Conservation (phyloP, 2,329 filamentous ascomycete genomes). For the Myriosclerotinia curreyana region DNA sequence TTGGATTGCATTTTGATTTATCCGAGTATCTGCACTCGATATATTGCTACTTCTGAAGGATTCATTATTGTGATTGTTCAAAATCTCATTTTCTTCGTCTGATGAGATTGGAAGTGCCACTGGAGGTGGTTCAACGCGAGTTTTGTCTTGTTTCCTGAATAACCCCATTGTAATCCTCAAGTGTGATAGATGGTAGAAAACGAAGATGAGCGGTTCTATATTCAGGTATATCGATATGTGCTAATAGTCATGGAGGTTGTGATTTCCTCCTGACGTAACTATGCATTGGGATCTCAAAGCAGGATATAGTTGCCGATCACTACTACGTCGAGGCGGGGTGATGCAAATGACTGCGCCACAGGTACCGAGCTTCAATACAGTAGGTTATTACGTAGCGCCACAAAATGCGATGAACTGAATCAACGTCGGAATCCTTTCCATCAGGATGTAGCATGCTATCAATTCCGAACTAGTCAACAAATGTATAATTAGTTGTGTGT, state of each 20-base stretch:
- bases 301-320: slow-evolving; percentile 4
- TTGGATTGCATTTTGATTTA: slow-evolving; percentile 4
- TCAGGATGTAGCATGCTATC: background rate
- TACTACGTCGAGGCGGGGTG: background rate
- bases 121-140: background rate
- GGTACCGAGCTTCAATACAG: background rate
- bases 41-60: slow-evolving; percentile 22
- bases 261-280: slow-evolving; percentile 8
- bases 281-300: slow-evolving; percentile 6
- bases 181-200: background rate
- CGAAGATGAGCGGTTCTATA: background rate
- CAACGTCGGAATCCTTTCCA: background rate
- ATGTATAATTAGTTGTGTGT: background rate
- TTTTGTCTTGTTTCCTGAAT: slow-evolving; percentile 19
- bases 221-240: background rate
- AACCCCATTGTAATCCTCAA: slow-evolving; percentile 18
- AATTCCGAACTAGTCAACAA: no score
- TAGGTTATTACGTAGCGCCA: background rate
- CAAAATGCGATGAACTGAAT: background rate
- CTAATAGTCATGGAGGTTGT: background rate
- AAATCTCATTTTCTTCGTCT: background rate
- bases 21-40: slow-evolving; percentile 21
- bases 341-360: slow-evolving; percentile 14
- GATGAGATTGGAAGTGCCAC: background rate
- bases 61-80: slow-evolving; percentile 16